These are phyloP conservation scores for Nymphaea thermarum DNA, from an alignment of 164 flowering plant species.

Conservation along the genomic window DNA sequence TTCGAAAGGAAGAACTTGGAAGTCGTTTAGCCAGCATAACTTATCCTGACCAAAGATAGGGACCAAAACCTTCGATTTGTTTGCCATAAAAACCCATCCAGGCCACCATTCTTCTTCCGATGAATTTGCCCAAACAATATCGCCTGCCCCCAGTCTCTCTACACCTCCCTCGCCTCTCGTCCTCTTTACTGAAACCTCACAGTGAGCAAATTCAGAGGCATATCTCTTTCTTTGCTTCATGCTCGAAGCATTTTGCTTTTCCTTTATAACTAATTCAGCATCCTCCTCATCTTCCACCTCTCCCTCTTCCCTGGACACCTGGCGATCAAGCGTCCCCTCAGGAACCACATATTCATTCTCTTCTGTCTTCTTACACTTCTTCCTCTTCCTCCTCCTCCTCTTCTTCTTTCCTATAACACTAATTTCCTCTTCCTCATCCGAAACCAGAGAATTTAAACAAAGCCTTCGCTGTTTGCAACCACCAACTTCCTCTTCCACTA, in stretches of 20 bases:
- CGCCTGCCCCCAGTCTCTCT: conserved; percentile 6
- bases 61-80: conserved; percentile 3
- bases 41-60: conserved; percentile 3
- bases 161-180: neutral
- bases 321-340: neutral
- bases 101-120: conserved; percentile 19
- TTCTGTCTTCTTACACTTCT: neutral
- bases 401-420: neutral
- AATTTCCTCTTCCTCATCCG: neutral
- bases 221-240: neutral
- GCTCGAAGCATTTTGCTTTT: neutral
- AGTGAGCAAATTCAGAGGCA: neutral
- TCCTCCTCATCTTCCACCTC: neutral
- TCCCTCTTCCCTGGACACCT: neutral
- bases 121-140: conserved; percentile 21
- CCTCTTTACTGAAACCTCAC: neutral
- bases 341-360: neutral
- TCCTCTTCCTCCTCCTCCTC: neutral
- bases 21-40: conserved; percentile 1
- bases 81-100: conserved; percentile 7
- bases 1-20: conserved; percentile 9
- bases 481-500: neutral
- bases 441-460: neutral
- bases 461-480: neutral
- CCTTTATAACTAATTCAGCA: neutral